Percentiles rank a stretch among this genome's conserved stretches.
Evolutionary conservation across 257 asterid genomes (phyloP).

Genomic region (Petunia secreta): DNA sequence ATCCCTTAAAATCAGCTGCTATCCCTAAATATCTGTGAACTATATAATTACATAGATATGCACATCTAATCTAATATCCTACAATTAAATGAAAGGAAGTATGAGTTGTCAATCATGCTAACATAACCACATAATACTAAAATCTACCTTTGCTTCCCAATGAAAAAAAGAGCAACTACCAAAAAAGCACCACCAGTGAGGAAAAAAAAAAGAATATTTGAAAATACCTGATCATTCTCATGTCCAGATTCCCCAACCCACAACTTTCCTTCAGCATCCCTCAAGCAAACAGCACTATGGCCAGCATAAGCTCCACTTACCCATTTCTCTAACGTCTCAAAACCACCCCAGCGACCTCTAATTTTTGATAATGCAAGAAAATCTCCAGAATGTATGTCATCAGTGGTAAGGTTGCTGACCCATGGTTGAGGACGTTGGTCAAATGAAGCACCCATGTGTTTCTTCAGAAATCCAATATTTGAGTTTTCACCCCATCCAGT

Average conservation of each 20-base stretch:
- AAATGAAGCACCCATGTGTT: slow-evolving; percentile 82
- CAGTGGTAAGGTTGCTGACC: slow-evolving; percentile 60
- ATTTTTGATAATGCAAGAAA: slow-evolving; percentile 79
- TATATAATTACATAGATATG: no score
- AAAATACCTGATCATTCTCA: slow-evolving; percentile 70
- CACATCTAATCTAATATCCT: no score
- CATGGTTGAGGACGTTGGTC: slow-evolving; percentile 86
- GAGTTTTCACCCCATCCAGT: slow-evolving; percentile 82
- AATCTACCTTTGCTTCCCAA: background rate
- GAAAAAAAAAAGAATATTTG: slow-evolving; percentile 7
- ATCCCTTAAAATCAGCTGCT: no score
- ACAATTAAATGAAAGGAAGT: no score
- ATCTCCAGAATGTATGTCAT: slow-evolving; percentile 83
- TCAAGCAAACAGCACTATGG: slow-evolving; percentile 80
- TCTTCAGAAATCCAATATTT: slow-evolving; percentile 71
- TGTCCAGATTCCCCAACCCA: slow-evolving; percentile 97
- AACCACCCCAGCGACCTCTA: slow-evolving; percentile 92
- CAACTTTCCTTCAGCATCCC: slow-evolving; percentile 75
- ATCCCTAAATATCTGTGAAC: no score
- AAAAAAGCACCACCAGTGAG: background rate
- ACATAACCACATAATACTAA: background rate
- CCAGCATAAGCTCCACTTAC: slow-evolving; percentile 90
- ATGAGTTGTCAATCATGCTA: background rate
- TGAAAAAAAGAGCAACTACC: background rate
- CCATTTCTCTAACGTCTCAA: slow-evolving; percentile 93